Base-by-base conservation (phyloP, 768 basidiomycete species). In the Panellus pusillus region DNA sequence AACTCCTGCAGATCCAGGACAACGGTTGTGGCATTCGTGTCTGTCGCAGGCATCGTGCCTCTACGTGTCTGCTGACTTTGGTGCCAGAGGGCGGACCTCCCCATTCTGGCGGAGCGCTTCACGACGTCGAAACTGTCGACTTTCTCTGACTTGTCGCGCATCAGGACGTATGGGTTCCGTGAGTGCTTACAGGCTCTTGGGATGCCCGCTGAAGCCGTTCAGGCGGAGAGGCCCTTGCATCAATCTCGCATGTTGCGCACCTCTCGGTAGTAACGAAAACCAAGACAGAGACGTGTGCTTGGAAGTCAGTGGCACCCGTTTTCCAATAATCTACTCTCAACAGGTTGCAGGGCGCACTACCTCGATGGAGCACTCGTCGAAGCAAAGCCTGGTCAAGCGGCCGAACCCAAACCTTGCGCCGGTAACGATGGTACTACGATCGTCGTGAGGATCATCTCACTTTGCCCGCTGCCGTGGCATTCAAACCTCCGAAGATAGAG, bases 21-120 rank as follows among this genome's bases (percentile, higher is more conserved):
- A 97, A 99, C 66, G 96, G 97, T 0, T 91, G 84, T 70, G 97
- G 96, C 2, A 98, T 98, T 64, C 81, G 89, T 43, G 94, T 93
- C 63, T 65, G 86, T 72, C 28, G 27, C 18, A 20, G 31, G 20
- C 24, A 24, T 37, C 43, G n/a, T 12, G 52, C 18, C 36, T 6
- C 11, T 28, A n/a, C 18, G 18, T 31, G 31, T 45, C 5, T 28
- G 32, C 6, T 19, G 9, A 31, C 31, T 18, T 11, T 27, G 24
- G 6, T 29, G 32, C 20, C 62, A 97, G 93, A 93, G 89, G 83
- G 66, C 77, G 8, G 95, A 98, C 64, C 74, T 99, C 3, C 86
- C 92, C 1, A 86, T 99, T 18, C 78, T 99, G 6, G 95, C 96
- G 37, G 90, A 95, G 68, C 79, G 97, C 6, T 98, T 96, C 66